These are phyloP conservation scores for Sextonia rubra DNA, from an alignment of 164 flowering plant species.

Conservation along the genomic window DNA sequence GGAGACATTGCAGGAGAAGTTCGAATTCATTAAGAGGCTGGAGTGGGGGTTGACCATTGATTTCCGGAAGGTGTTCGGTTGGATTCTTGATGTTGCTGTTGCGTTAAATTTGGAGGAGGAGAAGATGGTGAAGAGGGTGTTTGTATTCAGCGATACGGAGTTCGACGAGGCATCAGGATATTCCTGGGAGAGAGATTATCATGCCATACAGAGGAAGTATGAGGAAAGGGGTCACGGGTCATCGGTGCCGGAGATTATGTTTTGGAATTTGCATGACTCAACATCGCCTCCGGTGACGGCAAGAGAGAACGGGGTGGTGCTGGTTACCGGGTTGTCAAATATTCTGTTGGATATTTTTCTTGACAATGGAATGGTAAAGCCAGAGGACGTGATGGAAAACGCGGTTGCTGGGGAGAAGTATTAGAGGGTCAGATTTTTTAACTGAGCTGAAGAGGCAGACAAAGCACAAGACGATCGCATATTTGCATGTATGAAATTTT, in stretches of 20 bases:
- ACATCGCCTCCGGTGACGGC: conserved; percentile 12
- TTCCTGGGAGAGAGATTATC: conserved; percentile 47
- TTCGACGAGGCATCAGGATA: conserved; percentile 43
- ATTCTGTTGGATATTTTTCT: conserved; percentile 41
- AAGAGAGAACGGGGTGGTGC: conserved; percentile 38
- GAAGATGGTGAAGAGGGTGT: too few species aligned
- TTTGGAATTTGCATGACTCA: conserved; percentile 30
- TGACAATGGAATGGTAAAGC: conserved; percentile 30
- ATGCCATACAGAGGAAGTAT: conserved; percentile 35
- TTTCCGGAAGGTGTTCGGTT: conserved; percentile 33
- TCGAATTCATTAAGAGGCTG: conserved; percentile 15
- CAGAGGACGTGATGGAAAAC: conserved; percentile 33
- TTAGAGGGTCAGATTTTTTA: conserved; percentile 27
- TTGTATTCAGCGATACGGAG: conserved; percentile 44
- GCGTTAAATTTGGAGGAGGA: conserved; percentile 15
- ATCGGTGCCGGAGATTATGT: conserved; percentile 45
- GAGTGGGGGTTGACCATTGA: conserved; percentile 28
- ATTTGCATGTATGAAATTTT: too few species aligned
- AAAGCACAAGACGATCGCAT: not conserved
- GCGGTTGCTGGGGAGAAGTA: conserved; percentile 37
- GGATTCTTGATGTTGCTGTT: conserved; percentile 18
- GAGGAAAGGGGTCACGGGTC: conserved; percentile 24
- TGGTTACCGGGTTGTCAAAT: conserved; percentile 58
- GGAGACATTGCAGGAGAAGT: conserved; percentile 14
- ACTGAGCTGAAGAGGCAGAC: conserved; percentile 17